phyloP scores from a whole-genome alignment of 257 asterid genomes.

The Plantago ovata region DNA sequence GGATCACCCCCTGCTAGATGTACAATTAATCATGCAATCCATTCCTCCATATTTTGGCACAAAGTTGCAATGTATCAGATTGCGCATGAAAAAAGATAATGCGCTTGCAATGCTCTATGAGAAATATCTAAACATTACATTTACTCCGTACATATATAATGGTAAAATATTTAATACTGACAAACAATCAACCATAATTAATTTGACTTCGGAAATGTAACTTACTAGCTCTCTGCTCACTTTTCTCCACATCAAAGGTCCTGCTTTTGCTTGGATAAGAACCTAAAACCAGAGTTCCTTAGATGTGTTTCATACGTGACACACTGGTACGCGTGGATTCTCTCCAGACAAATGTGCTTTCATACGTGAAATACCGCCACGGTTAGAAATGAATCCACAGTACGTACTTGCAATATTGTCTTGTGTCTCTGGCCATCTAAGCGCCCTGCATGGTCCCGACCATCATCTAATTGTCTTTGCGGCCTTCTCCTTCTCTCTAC shows the following conservation, averaged over 20 bases:
- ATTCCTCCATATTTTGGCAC: slow-evolving; percentile 43
- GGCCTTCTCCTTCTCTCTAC: slow-evolving; percentile 38
- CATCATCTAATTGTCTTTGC: slow-evolving; percentile 43
- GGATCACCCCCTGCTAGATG: slow-evolving; percentile 49
- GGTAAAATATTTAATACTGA: no score
- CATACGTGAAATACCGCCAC: slow-evolving; percentile 59
- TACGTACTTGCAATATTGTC: slow-evolving; percentile 45
- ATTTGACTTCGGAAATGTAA: no score
- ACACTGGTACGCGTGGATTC: slow-evolving; percentile 36
- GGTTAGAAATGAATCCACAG: slow-evolving; percentile 50
- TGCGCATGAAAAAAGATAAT: no score
- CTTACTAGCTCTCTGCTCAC: no score
- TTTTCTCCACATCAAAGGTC: no score
- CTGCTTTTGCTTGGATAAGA: no score
- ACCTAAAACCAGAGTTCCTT: no score
- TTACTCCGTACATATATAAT: no score
- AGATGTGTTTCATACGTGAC: slow-evolving; percentile 4
- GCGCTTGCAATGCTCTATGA: no score
- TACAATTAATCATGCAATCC: slow-evolving; percentile 31
- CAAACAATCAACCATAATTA: no score
- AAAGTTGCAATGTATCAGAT: slow-evolving; percentile 6
- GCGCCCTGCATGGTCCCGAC: slow-evolving; percentile 48
- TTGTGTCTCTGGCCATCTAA: slow-evolving; percentile 41
- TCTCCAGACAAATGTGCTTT: slow-evolving; percentile 66
- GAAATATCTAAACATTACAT: no score